Evolutionary conservation across 768 basidiomycete species (phyloP), one percentile per base, ranked within the genome.

Genomic region (Mycena galericulata): DNA sequence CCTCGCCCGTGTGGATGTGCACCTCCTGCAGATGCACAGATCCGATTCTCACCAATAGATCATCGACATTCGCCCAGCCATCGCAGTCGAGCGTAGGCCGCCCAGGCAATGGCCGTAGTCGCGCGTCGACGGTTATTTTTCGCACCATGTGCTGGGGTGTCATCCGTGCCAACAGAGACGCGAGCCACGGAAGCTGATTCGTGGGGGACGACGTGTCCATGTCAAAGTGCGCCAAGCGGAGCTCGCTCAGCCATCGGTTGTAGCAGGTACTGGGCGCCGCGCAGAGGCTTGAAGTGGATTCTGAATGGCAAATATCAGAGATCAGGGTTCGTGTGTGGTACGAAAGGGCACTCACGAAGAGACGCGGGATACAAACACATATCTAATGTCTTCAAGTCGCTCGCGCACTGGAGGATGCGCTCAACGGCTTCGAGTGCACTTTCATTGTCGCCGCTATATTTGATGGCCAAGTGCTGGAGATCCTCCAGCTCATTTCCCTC

Each of bases 101-200:
- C 14, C 18, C n/a, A 12, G 29, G 22, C 26, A 30, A 66, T 30
- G 57, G 65, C 15, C 65, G 56, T 20, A 51, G 40, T 20, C 57
- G 58, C 17, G 65, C 65, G 18, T 67, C 65, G 29, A 67, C 38
- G n/a, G 43, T 9, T 38, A 67, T 61, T 30, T 55, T 60, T 36
- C 46, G 51, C 14, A 61, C 46, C 24, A 22, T 10, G 6, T 67
- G 51, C 15, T 55, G 51, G 20, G 22, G 24, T 24, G 65, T 66
- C 59, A 60, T 54, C 53, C 46, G 58, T 4, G 65, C 32, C 27
- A 67, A n/a, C 26, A 67, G 26, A 8, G 65, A 61, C 3, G 15
- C 50, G 27, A 67, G 43, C 65, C 58, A 61, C 15, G 65, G 59
- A 38, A 67, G 65, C 65, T 67, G 58, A 67, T 67, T 67, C 59